Base-by-base conservation (phyloP, 2,329 filamentous ascomycete species). In the Pyrenochaeta sp. region DNA sequence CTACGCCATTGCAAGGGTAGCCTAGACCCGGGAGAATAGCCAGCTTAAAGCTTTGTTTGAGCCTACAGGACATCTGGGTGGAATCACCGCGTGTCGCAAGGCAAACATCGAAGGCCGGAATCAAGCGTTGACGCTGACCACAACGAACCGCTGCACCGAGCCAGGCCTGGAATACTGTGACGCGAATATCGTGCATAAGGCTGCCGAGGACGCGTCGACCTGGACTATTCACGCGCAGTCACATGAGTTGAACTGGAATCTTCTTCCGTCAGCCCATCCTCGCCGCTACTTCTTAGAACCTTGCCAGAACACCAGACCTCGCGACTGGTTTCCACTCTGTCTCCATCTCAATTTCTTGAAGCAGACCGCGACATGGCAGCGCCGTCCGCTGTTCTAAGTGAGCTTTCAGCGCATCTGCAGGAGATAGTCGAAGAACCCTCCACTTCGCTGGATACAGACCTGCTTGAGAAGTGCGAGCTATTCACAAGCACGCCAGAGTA, bases 391-490 rank as follows among this genome's bases (percentile, higher is more conserved):
- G 62, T 73, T 2, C 51, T 77, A 50, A 42, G 22, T 15, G 68
- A 75, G 27, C 71, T 81, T n/a, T 74, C 77, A 42, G 62, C 64
- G 22, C 82, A 85, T 64, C 75, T 86, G 28, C 74, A 78, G 25
- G 65, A 79, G 32, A 73, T 85, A 46, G 74, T 79, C 19, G 64
- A 71, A 34, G 78, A 83, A 44, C 80, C 83, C 12, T 73, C 80
- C 5, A 81, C 73, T 2, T 60, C 77, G 15, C 75, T 86, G 8
- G 80, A 86, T 63, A 68, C 77, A 46, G 71, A 80, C 19, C 76
- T 85, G 12, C 77, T 87, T 52, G 84, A 85, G 45, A 80, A 81
- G 66, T 78, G 83, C 56, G 81, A 82, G 63, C 75, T 84, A 30
- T 79, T 71, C 60, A 74, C 70, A 30, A 72, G 65, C 53, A 77